Evolutionary conservation across 2,329 filamentous ascomycete species (phyloP).

Genomic region (Penicillium sp.): DNA sequence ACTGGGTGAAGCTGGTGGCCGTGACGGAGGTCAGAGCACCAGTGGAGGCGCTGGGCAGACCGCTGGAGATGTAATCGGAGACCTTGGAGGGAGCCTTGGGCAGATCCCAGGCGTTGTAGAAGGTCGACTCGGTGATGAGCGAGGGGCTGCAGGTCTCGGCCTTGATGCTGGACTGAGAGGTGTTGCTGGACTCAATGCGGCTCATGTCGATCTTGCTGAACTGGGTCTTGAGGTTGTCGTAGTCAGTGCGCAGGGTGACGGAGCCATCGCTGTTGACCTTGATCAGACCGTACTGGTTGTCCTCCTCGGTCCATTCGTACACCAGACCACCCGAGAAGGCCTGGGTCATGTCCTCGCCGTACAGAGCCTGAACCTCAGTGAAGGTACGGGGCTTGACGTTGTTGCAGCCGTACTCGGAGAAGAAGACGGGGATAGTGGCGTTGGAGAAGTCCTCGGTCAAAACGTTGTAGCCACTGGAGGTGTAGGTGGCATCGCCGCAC

Average conservation of each 20-base stretch:
- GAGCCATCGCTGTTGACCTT: slow-evolving; percentile 57
- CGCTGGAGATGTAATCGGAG: slow-evolving; percentile 70
- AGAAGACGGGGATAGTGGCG: slow-evolving; percentile 61
- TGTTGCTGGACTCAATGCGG: slow-evolving; percentile 62
- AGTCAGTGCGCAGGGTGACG: slow-evolving; percentile 62
- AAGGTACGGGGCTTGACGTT: slow-evolving; percentile 56
- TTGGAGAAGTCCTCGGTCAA: slow-evolving; percentile 59
- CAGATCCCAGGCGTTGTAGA: slow-evolving; percentile 76
- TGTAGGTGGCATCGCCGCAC: slow-evolving; percentile 60
- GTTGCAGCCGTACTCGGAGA: slow-evolving; percentile 67
- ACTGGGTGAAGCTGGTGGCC: slow-evolving; percentile 54
- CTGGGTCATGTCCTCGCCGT: slow-evolving; percentile 58
- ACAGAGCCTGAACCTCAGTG: slow-evolving; percentile 60
- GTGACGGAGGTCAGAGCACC: slow-evolving; percentile 64
- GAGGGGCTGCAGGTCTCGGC: slow-evolving; percentile 63
- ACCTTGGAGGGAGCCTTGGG: slow-evolving; percentile 66
- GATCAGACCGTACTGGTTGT: slow-evolving; percentile 57
- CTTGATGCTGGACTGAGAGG: slow-evolving; percentile 52
- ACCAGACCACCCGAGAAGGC: slow-evolving; percentile 58
- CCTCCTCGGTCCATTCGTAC: slow-evolving; percentile 51
- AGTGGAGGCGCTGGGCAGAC: slow-evolving; percentile 62
- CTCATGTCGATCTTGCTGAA: slow-evolving; percentile 72
- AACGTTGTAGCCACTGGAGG: slow-evolving; percentile 54
- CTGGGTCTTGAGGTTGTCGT: slow-evolving; percentile 70
- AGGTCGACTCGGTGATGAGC: slow-evolving; percentile 65